Evolutionary conservation across 2,329 filamentous ascomycete species (phyloP).

Genomic region (Thelonectria blattea): DNA sequence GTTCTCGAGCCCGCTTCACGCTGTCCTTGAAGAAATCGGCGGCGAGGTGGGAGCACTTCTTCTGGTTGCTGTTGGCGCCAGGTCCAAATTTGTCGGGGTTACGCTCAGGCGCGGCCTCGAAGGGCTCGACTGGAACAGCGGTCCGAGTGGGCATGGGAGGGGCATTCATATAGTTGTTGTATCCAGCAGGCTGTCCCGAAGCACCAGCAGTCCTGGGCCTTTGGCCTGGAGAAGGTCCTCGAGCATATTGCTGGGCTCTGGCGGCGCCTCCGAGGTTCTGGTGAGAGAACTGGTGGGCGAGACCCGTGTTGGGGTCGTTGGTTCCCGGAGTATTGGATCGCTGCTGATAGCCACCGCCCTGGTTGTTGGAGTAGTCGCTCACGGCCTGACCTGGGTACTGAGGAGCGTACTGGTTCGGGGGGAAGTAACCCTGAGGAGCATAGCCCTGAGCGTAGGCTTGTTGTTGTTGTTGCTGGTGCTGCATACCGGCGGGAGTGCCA

Average conservation of each 20-base stretch:
- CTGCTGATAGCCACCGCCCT: conserved; percentile 54
- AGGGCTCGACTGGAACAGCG: conserved; percentile 70
- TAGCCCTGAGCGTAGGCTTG: conserved; percentile 57
- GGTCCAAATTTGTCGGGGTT: conserved; percentile 80
- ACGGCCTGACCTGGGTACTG: conserved; percentile 48
- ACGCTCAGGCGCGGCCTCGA: conserved; percentile 80
- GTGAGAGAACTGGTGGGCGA: conserved; percentile 95
- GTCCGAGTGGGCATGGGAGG: conserved; percentile 69
- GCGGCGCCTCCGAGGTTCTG: conserved; percentile 84
- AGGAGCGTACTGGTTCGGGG: conserved; percentile 62
- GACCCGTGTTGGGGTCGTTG: conserved; percentile 86
- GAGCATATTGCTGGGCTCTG: conserved; percentile 72
- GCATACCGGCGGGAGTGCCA: conserved; percentile 34
- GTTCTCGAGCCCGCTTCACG: conserved; percentile 91
- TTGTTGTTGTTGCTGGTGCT: conserved; percentile 52
- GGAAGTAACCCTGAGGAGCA: conserved; percentile 62
- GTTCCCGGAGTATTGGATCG: conserved; percentile 64
- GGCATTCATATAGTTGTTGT: conserved; percentile 68
- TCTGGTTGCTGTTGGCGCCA: conserved; percentile 72
- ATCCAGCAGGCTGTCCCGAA: conserved; percentile 65
- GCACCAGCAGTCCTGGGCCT: conserved; percentile 86
- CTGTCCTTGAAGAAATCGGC: conserved; percentile 98
- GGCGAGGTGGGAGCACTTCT: conserved; percentile 73
- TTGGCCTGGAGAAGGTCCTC: conserved; percentile 71
- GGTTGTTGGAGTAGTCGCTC: conserved; percentile 59